Conservation (phyloP, 331 rosid species). For the Dryas integrifolia region DNA sequence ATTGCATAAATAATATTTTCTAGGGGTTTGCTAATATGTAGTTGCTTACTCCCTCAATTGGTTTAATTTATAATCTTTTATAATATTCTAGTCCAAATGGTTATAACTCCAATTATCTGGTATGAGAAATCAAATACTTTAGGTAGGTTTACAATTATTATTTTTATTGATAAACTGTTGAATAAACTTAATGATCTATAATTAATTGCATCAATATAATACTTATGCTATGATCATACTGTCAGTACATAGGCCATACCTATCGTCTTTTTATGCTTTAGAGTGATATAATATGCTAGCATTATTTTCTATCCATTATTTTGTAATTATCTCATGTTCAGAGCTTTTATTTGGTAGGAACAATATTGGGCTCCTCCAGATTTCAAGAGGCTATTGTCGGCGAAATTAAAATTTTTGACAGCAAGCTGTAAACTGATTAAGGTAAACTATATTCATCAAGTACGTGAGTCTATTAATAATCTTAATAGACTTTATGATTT, state of each 20-base stretch:
- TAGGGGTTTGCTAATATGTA: not conserved
- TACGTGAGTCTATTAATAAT: not conserved
- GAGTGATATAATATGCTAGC: not conserved
- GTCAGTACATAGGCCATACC: not conserved
- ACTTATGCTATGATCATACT: not conserved
- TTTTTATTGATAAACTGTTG: not conserved
- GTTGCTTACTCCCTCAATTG: not conserved
- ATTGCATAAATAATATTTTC: not conserved
- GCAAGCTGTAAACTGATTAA: slow-evolving; percentile 73
- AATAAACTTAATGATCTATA: not conserved
- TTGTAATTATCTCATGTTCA: slow-evolving; percentile 20
- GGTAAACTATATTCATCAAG: slow-evolving; percentile 44
- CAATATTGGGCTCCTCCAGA: slow-evolving; percentile 86
- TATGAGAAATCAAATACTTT: not conserved
- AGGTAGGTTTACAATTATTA: not conserved
- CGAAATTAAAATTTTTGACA: slow-evolving; percentile 74
- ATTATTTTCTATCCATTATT: slow-evolving; percentile 11
- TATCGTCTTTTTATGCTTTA: not conserved
- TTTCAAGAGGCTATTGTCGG: slow-evolving; percentile 71
- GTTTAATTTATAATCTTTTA: no score
- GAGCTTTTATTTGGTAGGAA: slow-evolving; percentile 49
- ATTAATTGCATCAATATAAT: not conserved
- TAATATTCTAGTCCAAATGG: no score
- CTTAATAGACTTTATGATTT: not conserved
- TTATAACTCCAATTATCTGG: not conserved